Evolutionary conservation across 2,329 filamentous ascomycete genomes (phyloP), one percentile per base, ranked within the genome.

Genomic region (Xylaria sp.): DNA sequence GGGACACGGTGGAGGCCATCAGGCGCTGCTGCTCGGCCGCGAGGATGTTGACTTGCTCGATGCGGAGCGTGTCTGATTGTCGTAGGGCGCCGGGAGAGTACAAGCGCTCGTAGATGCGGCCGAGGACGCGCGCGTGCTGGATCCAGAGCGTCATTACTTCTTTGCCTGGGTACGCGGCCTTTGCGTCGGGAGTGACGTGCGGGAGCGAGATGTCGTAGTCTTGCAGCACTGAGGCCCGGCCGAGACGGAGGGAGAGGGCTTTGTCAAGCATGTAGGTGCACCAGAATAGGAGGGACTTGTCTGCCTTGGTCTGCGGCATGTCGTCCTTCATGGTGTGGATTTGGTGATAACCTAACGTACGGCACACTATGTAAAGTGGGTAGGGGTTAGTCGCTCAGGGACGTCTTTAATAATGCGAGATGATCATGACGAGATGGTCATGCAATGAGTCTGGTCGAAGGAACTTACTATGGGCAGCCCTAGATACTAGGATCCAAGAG

Each of bases 201-300:
- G 73, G 79, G 4, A 76, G 72, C 15, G 74, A 83, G 59, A 88
- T 83, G 62, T 88, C 85, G 72, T 82, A 87, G 67, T 87, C 83
- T 45, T 83, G 84, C 2, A 88, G 79, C 4, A 79, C 79, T 0
- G 84, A 82, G 0, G 83, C 76, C 15, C 78, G 79, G 0, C 86
- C 86, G 3, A 88, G 74, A 2, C 84, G 80, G 2, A 88, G 77
- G 0, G 84, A 83, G 17, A 88, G 74, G 17, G 79, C 79, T 61
- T 84, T 86, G 63, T 87, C 82, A 15, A 87, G 74, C 49, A 83
- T 80, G 65, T 88, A 88, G 0, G 83, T 74, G 38, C 76, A 79
- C 86, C 86, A 89, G 69, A 89, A 89, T 8, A 87, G 69, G 1
- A 78, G 67, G 1, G 72, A 75, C 66, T 78, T 78, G 69, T 73